Percentiles rank a stretch among this genome's conserved stretches.
phyloP scores from a whole-genome alignment of 306 rosid genomes.

The Acmispon strigosus region DNA sequence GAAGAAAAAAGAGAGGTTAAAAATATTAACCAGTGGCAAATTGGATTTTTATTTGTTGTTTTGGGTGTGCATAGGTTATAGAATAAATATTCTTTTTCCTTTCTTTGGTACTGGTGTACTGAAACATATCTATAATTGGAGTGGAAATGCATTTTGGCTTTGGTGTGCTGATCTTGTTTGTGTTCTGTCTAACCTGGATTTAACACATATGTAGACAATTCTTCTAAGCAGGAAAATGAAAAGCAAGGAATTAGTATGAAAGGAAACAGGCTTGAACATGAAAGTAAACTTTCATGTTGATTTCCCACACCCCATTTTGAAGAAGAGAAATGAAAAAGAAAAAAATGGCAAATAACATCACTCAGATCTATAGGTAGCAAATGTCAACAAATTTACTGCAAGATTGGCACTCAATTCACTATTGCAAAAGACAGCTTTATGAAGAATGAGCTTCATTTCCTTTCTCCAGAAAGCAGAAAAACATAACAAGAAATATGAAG shows the following conservation, averaged over 20 bases:
- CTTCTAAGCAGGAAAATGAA: slow-evolving; percentile 3
- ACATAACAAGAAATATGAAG: neutral
- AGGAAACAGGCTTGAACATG: neutral
- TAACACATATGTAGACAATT: slow-evolving; percentile 1
- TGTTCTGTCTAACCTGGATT: slow-evolving; percentile 21
- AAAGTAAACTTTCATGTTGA: neutral
- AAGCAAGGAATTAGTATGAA: neutral
- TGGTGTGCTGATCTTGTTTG: slow-evolving; percentile 62
- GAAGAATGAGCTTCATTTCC: slow-evolving; percentile 6
- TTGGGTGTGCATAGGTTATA: slow-evolving; percentile 79
- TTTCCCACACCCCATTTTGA: neutral
- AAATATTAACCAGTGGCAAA: slow-evolving; percentile 50
- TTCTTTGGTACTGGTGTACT: slow-evolving; percentile 59
- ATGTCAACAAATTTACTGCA: slow-evolving; percentile 5
- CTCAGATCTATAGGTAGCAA: slow-evolving; percentile 2
- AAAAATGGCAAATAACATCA: neutral
- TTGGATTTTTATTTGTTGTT: slow-evolving; percentile 45
- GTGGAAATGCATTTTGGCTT: slow-evolving; percentile 76
- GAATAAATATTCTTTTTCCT: slow-evolving; percentile 39
- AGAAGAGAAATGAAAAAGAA: neutral
- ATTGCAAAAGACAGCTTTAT: neutral
- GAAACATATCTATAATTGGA: slow-evolving; percentile 59
- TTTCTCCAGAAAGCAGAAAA: slow-evolving; percentile 2
- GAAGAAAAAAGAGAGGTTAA: slow-evolving; percentile 2
- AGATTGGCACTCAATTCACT: neutral